These are phyloP conservation scores for Grosmannia serpens DNA, from an alignment of 2,329 filamentous ascomycete genomes.

Conservation along the genomic window DNA sequence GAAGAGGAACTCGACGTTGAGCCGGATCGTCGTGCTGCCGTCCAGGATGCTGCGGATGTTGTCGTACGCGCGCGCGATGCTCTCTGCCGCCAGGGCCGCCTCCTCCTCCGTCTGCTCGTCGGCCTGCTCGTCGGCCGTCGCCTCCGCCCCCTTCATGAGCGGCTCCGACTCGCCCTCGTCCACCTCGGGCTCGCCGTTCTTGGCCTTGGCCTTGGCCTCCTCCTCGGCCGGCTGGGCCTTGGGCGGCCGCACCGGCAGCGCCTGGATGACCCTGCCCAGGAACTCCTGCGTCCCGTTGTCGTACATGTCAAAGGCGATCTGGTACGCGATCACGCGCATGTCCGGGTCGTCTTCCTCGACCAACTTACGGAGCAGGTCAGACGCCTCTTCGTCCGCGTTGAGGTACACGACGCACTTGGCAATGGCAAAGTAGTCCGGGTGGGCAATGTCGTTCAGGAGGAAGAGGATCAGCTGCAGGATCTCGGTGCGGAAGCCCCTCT, in stretches of 20 bases:
- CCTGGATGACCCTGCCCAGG: slow-evolving; percentile 74
- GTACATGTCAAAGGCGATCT: slow-evolving; percentile 95
- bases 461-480: slow-evolving; percentile 89
- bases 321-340: slow-evolving; percentile 80
- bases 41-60: slow-evolving; percentile 62
- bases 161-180: slow-evolving; percentile 33
- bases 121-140: slow-evolving; percentile 16
- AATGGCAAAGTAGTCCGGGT: slow-evolving; percentile 94
- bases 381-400: slow-evolving; percentile 82
- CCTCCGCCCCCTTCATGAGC: slow-evolving; percentile 25
- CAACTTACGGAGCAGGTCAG: slow-evolving; percentile 70
- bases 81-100: slow-evolving; percentile 17
- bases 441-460: slow-evolving; percentile 84
- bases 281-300: slow-evolving; percentile 99
- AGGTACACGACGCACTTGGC: slow-evolving; percentile 96
- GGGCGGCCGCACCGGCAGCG: slow-evolving; percentile 46
- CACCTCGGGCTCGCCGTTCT: slow-evolving; percentile 29
- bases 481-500: slow-evolving; percentile 70
- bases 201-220: neutral
- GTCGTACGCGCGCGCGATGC: slow-evolving; percentile 26
- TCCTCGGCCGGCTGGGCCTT: slow-evolving; percentile 27
- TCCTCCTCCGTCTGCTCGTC: slow-evolving; percentile 15
- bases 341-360: slow-evolving; percentile 68
- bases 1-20: slow-evolving; percentile 85
- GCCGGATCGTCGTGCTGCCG: slow-evolving; percentile 83